Conservation (phyloP, 495 filamentous ascomycete species). For the Hyaloscypha finlandica region DNA sequence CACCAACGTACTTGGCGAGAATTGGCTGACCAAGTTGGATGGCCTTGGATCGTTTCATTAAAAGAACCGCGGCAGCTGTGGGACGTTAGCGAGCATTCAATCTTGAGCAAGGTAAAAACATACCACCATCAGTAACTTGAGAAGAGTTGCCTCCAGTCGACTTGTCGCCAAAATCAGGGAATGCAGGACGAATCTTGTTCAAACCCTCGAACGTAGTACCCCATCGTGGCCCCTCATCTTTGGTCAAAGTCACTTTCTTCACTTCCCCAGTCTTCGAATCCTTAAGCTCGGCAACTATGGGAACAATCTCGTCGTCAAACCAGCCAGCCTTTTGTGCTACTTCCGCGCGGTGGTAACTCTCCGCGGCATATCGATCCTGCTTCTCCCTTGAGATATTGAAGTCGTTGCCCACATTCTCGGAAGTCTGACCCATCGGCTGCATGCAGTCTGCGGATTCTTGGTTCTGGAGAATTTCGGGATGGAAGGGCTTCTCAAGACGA, state of each 20-base stretch:
- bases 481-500: constrained; percentile 69
- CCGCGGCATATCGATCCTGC: constrained; percentile 84
- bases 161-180: constrained; percentile 83
- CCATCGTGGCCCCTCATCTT: constrained; percentile 85
- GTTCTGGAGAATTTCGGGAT: constrained; percentile 68
- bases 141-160: constrained; percentile 94
- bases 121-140: constrained; percentile 90
- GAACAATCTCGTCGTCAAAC: constrained; percentile 94
- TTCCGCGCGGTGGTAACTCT: constrained; percentile 86
- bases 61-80: constrained; percentile 75
- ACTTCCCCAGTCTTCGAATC: constrained; percentile 77
- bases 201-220: constrained; percentile 86
- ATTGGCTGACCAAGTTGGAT: constrained; percentile 88
- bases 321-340: constrained; percentile 87
- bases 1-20: constrained; percentile 90
- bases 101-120: constrained; percentile 15
- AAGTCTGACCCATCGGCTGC: constrained; percentile 97
- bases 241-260: constrained; percentile 73
- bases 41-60: constrained; percentile 93
- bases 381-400: constrained; percentile 78
- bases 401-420: constrained; percentile 92
- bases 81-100: constrained; percentile 32
- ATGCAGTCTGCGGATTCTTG: constrained; percentile 84
- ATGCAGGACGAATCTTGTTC: constrained; percentile 85
- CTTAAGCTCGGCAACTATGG: constrained; percentile 79